Conservation (phyloP, 192 early-diverging fungal species). For the Podila verticillata region DNA sequence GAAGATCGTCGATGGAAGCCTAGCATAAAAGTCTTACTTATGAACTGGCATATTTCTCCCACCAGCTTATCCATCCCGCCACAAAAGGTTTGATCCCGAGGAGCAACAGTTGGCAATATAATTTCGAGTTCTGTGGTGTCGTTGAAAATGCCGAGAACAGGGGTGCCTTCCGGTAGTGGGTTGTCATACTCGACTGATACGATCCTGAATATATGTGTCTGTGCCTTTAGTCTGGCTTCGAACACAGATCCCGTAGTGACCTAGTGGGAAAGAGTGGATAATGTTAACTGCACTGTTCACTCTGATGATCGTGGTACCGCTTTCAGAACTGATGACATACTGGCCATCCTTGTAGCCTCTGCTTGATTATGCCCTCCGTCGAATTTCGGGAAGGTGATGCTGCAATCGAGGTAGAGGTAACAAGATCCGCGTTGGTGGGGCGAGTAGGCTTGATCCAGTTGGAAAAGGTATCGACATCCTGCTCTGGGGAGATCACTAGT, state of each 20-base stretch:
- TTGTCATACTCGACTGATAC: neutral
- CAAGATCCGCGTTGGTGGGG: neutral
- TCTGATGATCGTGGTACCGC: neutral
- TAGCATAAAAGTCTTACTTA: conserved; percentile 7
- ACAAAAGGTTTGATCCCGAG: neutral
- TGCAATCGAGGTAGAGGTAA: neutral
- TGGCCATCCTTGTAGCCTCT: neutral
- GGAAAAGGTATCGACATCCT: neutral
- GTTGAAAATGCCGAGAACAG: conserved; percentile 7
- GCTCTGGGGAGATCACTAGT: neutral
- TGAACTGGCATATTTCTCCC: conserved; percentile 20
- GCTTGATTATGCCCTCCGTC: neutral
- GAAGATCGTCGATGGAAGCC: neutral
- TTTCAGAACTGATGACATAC: neutral
- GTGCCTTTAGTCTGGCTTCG: conserved; percentile 13
- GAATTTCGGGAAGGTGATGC: neutral
- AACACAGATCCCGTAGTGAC: conserved; percentile 8
- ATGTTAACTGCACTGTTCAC: neutral
- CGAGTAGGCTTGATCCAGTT: conserved; percentile 3
- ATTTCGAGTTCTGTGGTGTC: conserved; percentile 16
- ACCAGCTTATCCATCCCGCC: conserved; percentile 17
- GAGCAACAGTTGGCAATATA: neutral
- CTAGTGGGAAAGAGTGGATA: neutral
- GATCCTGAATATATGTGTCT: conserved; percentile 14
- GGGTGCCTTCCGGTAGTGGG: neutral